These are phyloP conservation scores for Gossypium davidsonii DNA, from an alignment of 441 rosid genomes.

Conservation along the genomic window DNA sequence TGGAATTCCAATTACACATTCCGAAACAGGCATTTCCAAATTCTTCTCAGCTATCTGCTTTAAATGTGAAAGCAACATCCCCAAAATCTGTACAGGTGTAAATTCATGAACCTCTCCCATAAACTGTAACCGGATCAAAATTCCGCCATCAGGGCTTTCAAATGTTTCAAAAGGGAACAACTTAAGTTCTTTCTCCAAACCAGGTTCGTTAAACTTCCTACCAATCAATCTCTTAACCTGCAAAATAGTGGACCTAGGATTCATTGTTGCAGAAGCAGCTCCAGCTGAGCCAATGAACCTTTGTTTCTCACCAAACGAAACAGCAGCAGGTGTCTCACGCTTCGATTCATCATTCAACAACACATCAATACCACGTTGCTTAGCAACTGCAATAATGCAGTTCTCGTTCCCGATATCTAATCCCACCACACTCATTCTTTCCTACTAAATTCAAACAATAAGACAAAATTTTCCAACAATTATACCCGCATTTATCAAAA, in stretches of 20 bases:
- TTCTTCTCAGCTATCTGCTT: slow-evolving; percentile 74
- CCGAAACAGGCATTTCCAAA: slow-evolving; percentile 50
- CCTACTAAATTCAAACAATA: slow-evolving; percentile 9
- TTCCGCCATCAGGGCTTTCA: slow-evolving; percentile 56
- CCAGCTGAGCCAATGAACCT: slow-evolving; percentile 85
- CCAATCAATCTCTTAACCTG: slow-evolving; percentile 85
- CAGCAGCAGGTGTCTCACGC: slow-evolving; percentile 73
- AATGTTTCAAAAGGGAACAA: slow-evolving; percentile 67
- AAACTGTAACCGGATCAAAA: slow-evolving; percentile 52
- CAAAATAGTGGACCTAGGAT: slow-evolving; percentile 71
- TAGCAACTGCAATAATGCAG: slow-evolving; percentile 71
- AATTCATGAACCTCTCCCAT: slow-evolving; percentile 65
- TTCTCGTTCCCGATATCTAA: slow-evolving; percentile 91
- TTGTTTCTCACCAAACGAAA: slow-evolving; percentile 91
- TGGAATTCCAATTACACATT: slow-evolving; percentile 90
- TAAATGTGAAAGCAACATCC: slow-evolving; percentile 84
- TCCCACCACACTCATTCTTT: slow-evolving; percentile 75
- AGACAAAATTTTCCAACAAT: background rate
- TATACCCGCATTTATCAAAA: slow-evolving; percentile 1
- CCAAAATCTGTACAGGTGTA: slow-evolving; percentile 72
- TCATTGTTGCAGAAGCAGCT: slow-evolving; percentile 74
- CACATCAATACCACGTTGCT: slow-evolving; percentile 81
- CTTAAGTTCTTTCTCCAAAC: slow-evolving; percentile 62
- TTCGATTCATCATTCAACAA: slow-evolving; percentile 87
- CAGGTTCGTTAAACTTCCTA: slow-evolving; percentile 50